Conservation (phyloP, 768 basidiomycete species). For the Dentipellis sp. region DNA sequence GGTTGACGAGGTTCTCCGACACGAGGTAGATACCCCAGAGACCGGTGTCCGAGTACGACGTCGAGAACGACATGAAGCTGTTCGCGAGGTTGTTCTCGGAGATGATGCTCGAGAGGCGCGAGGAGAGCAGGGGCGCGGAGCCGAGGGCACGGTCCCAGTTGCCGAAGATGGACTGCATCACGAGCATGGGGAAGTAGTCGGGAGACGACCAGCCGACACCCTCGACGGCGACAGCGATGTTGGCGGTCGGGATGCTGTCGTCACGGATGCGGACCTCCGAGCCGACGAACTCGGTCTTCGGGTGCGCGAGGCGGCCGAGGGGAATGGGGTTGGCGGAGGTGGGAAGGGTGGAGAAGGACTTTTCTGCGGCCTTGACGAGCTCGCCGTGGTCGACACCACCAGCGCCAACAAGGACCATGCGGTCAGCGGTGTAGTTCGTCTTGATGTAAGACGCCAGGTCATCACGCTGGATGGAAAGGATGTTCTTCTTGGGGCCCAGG, state of each 20-base stretch:
- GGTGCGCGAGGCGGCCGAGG: constrained; percentile 70
- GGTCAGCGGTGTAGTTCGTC: constrained; percentile 97
- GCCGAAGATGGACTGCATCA: constrained; percentile 94
- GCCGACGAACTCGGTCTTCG: constrained; percentile 79
- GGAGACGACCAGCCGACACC: constrained; percentile 97
- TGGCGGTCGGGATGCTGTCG: constrained; percentile 80
- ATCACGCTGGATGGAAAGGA: constrained; percentile 86
- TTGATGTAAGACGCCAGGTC: constrained; percentile 89
- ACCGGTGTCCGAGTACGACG: constrained; percentile 96
- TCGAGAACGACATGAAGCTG: constrained; percentile 99
- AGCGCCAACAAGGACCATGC: constrained; percentile 97
- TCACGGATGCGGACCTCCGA: constrained; percentile 95
- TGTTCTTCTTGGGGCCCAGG: constrained; percentile 93
- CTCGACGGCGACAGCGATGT: constrained; percentile 95
- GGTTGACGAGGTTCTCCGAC: constrained; percentile 86
- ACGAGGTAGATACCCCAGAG: constrained; percentile 99
- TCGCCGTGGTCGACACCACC: constrained; percentile 90
- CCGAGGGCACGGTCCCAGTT: constrained; percentile 99
- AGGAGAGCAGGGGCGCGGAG: constrained; percentile 80
- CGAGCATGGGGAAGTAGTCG: constrained; percentile 99
- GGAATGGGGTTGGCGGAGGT: constrained; percentile 82
- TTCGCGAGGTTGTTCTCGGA: constrained; percentile 94
- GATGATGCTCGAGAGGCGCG: constrained; percentile 84
- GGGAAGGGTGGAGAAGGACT: constrained; percentile 86
- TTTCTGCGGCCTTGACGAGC: constrained; percentile 90